Evolutionary conservation across 2,329 filamentous ascomycete species (phyloP), one percentile per base, ranked within the genome.

Genomic region (Ophiognomonia clavigignenti-juglandacearum): DNA sequence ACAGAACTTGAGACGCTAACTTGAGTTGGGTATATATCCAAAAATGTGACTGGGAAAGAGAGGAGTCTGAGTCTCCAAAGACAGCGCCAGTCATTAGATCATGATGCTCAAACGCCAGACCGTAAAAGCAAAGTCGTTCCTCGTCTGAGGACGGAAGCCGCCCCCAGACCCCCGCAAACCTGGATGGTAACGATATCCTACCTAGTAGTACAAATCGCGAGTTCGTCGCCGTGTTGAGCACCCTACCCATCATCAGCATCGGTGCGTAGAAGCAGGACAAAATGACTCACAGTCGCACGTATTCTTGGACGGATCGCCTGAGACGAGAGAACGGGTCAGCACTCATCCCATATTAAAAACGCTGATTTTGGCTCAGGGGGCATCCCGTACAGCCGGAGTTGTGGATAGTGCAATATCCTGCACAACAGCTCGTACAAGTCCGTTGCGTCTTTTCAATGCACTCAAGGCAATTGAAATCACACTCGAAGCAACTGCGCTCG

Each of bases 331-430:
- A n/a, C n/a, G n/a, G n/a, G n/a, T n/a, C n/a, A n/a, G n/a, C n/a
- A n/a, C n/a, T n/a, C n/a, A n/a, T n/a, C n/a, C n/a, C n/a, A n/a
- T n/a, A n/a, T n/a, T n/a, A n/a, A n/a, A n/a, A n/a, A n/a, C n/a
- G n/a, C n/a, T n/a, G n/a, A n/a, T n/a, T n/a, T n/a, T n/a, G n/a
- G n/a, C n/a, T n/a, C n/a, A n/a, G n/a, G n/a, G n/a, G n/a, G n/a
- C n/a, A n/a, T n/a, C n/a, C n/a, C n/a, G n/a, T n/a, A n/a, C 86
- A 92, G 14, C 88, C 87, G 55, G 90, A 86, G 56, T 95, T 90
- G 61, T 95, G 88, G 47, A 85, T 75, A 51, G 85, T 76, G 64
- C 91, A 96, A 63, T 95, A 96, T 43, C 87, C 86, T 45, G 86
- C 85, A 35, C 77, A 77, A 64, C 91, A 96, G 49, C 75, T 76